Evolutionary conservation across 2,329 filamentous ascomycete species (phyloP), one percentile per base, ranked within the genome.

Genomic region (Alternaria gansuensis): DNA sequence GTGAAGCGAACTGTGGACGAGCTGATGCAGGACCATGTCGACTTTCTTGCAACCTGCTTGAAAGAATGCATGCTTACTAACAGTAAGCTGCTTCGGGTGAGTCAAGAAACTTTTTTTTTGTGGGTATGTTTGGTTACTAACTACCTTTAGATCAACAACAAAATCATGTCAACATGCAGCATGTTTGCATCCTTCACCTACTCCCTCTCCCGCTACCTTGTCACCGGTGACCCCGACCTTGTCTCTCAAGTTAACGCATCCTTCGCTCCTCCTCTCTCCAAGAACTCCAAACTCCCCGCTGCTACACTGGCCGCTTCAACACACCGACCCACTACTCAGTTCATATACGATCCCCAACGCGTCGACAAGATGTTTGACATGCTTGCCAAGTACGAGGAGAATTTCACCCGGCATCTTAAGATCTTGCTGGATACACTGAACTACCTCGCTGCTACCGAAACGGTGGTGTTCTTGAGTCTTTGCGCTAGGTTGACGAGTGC

Each of bases 51-150:
- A 70, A 98, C 95, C 4, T 99, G 95, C 76, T 83, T 99, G 71
- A 99, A 98, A 80, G 95, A 98, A 80, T 98, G 95, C 82, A 98
- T 98, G 93, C 84, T 99, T 65, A 99, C 95, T 21, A 97, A 99
- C 77, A 92, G 92, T 74, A 97, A 97, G 80, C 84, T 99, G 6
- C 81, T 99, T 5, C 90, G 92, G 79, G 94, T 97, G 84, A 65
- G 83, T 78, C 17, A 2, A 21, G 0, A 9, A 9, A 9, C 5
- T 9, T 21, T 7, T 11, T 11, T 10, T 10, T 41, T 2, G 33
- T 4, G 4, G 4, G 21, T 3, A 21, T 10, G 3, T n/a, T 17
- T 3, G 23, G 33, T 21, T 37, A 14, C 62, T 69, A 54, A 69
- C 36, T 2, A 34, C 1, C 1, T 10, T 3, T 62, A 97, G 94